Conservation (phyloP, 768 basidiomycete genomes). For the Pisolithus tinctorius region DNA sequence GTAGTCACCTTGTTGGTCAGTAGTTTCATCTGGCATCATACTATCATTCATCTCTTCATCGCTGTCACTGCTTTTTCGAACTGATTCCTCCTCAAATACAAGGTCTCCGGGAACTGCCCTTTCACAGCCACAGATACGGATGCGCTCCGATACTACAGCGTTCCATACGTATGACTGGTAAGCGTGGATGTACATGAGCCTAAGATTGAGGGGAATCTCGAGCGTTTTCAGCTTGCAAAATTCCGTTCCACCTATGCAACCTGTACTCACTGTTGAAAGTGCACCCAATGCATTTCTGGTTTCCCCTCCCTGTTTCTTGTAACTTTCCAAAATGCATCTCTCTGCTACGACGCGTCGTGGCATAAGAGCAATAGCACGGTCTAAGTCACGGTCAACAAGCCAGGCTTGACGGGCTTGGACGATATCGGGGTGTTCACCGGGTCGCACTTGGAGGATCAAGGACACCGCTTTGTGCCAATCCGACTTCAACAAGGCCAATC, state of each 20-base stretch:
- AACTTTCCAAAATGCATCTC: constrained; percentile 85
- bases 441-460: constrained; percentile 72
- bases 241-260: neutral
- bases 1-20: constrained; percentile 29
- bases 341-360: constrained; percentile 92
- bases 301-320: constrained; percentile 71
- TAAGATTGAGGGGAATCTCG: constrained; percentile 93
- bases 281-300: constrained; percentile 84
- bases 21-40: constrained; percentile 24
- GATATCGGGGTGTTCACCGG: constrained; percentile 93
- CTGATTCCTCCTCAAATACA: constrained; percentile 60
- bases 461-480: constrained; percentile 88
- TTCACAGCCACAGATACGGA: constrained; percentile 67
- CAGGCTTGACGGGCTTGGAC: constrained; percentile 78
- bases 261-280: constrained; percentile 60
- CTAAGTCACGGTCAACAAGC: constrained; percentile 76
- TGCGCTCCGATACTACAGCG: constrained; percentile 89
- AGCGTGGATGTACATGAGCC: constrained; percentile 97
- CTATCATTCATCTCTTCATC: constrained; percentile 13
- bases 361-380: constrained; percentile 78
- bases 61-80: constrained; percentile 15
- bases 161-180: constrained; percentile 99
- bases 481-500: constrained; percentile 79
- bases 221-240: constrained; percentile 1
- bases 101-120: constrained; percentile 82